A percentile compares a stretch with the other conserved stretches of the same genome.
These are phyloP conservation scores for Quercus lobata DNA, from an alignment of 331 rosid species.

Conservation along the genomic window DNA sequence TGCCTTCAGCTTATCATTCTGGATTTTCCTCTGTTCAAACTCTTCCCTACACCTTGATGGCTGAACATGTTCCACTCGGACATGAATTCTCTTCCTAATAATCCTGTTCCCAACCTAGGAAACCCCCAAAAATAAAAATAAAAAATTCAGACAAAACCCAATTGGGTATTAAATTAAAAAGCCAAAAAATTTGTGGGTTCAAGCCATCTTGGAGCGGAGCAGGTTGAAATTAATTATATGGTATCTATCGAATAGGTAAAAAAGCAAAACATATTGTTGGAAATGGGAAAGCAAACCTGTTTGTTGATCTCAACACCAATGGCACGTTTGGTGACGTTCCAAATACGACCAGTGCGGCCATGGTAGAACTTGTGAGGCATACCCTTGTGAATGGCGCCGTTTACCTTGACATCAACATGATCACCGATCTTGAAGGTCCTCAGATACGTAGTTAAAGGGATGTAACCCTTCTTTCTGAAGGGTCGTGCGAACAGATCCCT, in stretches of 20 bases:
- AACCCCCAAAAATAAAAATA: background rate
- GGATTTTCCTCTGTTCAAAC: slow-evolving; percentile 9
- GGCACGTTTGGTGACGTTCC: slow-evolving; percentile 56
- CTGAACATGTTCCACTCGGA: slow-evolving; percentile 30
- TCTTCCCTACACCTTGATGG: slow-evolving; percentile 24
- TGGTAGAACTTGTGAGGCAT: slow-evolving; percentile 66
- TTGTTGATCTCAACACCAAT: slow-evolving; percentile 51
- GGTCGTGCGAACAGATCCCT: slow-evolving; percentile 47
- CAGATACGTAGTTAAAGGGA: slow-evolving; percentile 44
- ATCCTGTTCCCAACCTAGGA: slow-evolving; percentile 10
- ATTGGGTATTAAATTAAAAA: too few species aligned
- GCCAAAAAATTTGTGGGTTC: too few species aligned
- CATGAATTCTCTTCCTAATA: slow-evolving; percentile 31
- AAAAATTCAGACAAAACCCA: too few species aligned
- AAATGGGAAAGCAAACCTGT: slow-evolving; percentile 26
- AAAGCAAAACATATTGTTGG: too few species aligned
- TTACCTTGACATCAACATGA: slow-evolving; percentile 42
- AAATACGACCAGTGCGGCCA: slow-evolving; percentile 50
- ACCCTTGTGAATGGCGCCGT: slow-evolving; percentile 50
- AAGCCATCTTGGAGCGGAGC: too few species aligned
- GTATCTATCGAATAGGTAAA: too few species aligned
- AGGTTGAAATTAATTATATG: too few species aligned
- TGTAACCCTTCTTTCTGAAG: slow-evolving; percentile 65
- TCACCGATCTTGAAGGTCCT: slow-evolving; percentile 47
- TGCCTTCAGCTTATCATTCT: slow-evolving; percentile 23